Base-by-base conservation (phyloP, 768 basidiomycete species). In the Suillus placidus region DNA sequence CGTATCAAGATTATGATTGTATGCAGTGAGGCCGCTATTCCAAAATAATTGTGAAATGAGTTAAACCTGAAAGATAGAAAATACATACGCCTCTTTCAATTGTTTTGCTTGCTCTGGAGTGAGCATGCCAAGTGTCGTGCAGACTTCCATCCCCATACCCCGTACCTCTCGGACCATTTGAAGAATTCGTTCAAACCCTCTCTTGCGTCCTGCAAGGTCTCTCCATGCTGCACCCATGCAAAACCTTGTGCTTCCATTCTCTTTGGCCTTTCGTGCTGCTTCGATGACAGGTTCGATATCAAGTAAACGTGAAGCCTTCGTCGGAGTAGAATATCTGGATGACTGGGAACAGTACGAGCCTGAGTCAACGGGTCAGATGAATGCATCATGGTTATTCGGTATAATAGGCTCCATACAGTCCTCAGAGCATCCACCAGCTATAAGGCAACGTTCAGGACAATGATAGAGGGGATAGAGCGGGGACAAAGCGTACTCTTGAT, bases 171-270 rank as follows among this genome's bases (percentile, higher is more conserved):
- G 83, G 64, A 99, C 96, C 95, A 99, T 99, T 68, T 88, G 82
- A 68, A 99, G 80, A 71, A 99, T 98, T 71, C 87, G 86, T 75
- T 97, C 93, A 69, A 99, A 99, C 0, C 96, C 95, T 51, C 93
- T 85, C 77, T 97, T 97, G 68, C 94, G 87, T 3, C 97, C 95
- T 12, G 92, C 88, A 64, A 98, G 86, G 75, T 97, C 97, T 68
- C 97, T 84, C 97, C 97, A 99, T 6, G 97, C 97, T 5, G 97
- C 96, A 65, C 97, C 97, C 97, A 98, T 99, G 78, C 97, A 99
- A 80, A 99, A 99, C 34, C 97, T 85, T 23, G 97, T 99, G 75
- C 94, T 95, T 40, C 97, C 97, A 76, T 98, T 99, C 70, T 83
- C 96, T 74, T 97, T 99, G 32, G 97, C 97, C 74, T 91, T 90